These are phyloP conservation scores for Cadophora luteo-olivacea DNA, from an alignment of 2,329 filamentous ascomycete species.

Conservation along the genomic window DNA sequence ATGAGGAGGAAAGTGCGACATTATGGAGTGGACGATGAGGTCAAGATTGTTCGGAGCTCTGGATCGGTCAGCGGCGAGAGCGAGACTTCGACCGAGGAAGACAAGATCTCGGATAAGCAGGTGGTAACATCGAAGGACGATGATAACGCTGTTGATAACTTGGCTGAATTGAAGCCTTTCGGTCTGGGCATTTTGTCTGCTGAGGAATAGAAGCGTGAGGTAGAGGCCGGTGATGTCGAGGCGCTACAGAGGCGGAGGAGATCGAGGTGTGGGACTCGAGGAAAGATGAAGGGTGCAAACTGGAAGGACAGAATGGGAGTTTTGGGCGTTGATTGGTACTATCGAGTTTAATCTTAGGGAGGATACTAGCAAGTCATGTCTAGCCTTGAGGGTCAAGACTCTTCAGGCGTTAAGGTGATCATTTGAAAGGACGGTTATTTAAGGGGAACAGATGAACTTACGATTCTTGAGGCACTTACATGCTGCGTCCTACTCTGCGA, in stretches of 20 bases:
- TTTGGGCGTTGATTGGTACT: neutral
- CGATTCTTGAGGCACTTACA: neutral
- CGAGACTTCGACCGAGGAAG: neutral
- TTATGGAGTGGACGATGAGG: neutral
- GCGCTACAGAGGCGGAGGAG: neutral
- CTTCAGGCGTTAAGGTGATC: neutral
- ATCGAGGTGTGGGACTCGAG: neutral
- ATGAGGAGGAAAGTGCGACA: neutral
- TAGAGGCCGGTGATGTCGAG: neutral
- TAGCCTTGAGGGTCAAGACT: neutral
- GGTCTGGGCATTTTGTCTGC: neutral
- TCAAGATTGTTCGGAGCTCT: neutral
- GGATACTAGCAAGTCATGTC: neutral
- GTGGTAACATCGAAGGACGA: neutral
- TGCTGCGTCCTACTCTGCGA: neutral
- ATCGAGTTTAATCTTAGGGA: neutral
- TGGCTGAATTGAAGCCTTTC: neutral
- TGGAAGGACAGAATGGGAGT: neutral
- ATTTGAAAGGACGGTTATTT: neutral
- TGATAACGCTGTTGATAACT: neutral
- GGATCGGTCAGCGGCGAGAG: slow-evolving; percentile 4
- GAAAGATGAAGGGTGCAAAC: neutral
- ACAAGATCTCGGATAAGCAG: neutral
- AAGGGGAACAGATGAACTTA: neutral
- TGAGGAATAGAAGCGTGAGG: neutral